Evolutionary conservation across 768 basidiomycete genomes (phyloP).

Genomic region (Udeniomyces megalosporus): DNA sequence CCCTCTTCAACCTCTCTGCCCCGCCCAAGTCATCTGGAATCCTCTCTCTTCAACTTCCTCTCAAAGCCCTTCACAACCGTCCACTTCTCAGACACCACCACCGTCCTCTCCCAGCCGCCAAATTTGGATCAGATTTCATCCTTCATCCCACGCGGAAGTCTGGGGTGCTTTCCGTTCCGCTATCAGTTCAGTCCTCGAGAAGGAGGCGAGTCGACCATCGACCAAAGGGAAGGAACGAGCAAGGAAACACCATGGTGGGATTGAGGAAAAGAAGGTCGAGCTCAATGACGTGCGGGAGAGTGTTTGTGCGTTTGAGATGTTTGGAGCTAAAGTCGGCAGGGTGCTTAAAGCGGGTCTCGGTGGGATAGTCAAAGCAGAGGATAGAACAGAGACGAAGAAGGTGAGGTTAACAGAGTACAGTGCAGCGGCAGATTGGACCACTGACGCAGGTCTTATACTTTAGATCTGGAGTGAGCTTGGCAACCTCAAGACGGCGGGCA

Average conservation of each 20-base stretch:
- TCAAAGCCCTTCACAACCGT: not conserved
- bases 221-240: not conserved
- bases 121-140: constrained; percentile 69
- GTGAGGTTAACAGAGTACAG: not conserved
- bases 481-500: constrained; percentile 47
- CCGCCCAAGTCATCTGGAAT: constrained; percentile 10
- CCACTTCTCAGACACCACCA: not conserved
- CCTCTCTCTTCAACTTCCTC: not conserved
- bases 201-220: constrained; percentile 20
- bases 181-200: constrained; percentile 38
- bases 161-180: constrained; percentile 40
- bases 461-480: constrained; percentile 56
- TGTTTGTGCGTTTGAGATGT: constrained; percentile 70
- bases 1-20: constrained; percentile 6
- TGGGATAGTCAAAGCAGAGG: constrained; percentile 23
- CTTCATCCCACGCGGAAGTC: constrained; percentile 46
- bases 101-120: constrained; percentile 26
- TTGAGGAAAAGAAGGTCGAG: constrained; percentile 34
- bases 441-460: no score
- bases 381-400: not conserved
- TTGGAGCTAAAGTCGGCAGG: constrained; percentile 68
- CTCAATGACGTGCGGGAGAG: constrained; percentile 55
- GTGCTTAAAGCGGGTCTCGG: constrained; percentile 36
- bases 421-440: no score
- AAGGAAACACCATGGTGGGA: no score